Conservation (phyloP, 2,329 filamentous ascomycete genomes). For the Calcarisporium arbuscula region DNA sequence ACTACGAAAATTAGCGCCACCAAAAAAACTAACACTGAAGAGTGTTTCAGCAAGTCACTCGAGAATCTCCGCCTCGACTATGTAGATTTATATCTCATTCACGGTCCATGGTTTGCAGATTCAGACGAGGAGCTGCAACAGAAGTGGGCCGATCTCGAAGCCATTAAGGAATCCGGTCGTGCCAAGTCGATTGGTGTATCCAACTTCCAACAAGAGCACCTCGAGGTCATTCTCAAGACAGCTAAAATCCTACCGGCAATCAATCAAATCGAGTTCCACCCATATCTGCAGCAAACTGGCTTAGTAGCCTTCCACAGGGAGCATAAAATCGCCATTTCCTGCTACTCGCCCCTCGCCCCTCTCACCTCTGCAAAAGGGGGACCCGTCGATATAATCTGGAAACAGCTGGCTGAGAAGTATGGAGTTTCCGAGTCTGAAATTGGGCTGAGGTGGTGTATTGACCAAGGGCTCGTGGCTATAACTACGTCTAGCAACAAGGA, state of each 20-base stretch:
- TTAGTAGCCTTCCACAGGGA: constrained; percentile 52
- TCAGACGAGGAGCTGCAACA: constrained; percentile 47
- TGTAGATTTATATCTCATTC: constrained; percentile 65
- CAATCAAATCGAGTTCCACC: constrained; percentile 80
- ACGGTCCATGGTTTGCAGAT: constrained; percentile 48
- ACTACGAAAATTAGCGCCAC: constrained; percentile 50
- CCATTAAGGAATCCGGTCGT: constrained; percentile 59
- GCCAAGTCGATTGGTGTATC: constrained; percentile 69
- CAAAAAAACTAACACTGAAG: constrained; percentile 33
- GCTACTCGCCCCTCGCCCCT: constrained; percentile 51
- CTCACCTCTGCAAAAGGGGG: constrained; percentile 41
- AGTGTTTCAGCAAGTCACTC: constrained; percentile 54
- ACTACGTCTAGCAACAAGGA: constrained; percentile 55
- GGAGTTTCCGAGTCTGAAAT: constrained; percentile 49
- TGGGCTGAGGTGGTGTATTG: constrained; percentile 53
- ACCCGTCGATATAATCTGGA: constrained; percentile 46
- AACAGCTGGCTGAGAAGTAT: constrained; percentile 50
- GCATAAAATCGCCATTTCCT: constrained; percentile 49
- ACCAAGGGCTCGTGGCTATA: constrained; percentile 51
- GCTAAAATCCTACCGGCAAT: constrained; percentile 59
- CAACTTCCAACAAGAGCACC: constrained; percentile 58
- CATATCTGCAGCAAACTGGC: constrained; percentile 61
- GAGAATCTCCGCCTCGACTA: constrained; percentile 62
- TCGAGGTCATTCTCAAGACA: constrained; percentile 51
- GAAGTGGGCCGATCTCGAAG: constrained; percentile 55